phyloP scores from a whole-genome alignment of 495 filamentous ascomycete genomes.

The Penicillium pancosmium region DNA sequence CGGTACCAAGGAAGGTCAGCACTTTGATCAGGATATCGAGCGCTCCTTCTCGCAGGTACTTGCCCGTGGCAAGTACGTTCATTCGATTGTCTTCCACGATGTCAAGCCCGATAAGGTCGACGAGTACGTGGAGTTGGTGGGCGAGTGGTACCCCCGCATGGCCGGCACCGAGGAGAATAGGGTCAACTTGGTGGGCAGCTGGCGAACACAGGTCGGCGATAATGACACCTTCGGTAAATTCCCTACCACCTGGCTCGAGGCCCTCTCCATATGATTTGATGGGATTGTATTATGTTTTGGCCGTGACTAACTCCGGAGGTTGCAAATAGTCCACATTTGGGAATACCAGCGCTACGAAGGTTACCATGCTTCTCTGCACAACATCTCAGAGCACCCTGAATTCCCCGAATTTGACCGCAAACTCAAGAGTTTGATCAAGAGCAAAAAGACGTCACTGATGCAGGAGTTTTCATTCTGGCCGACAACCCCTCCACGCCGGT shows the following conservation, averaged over 20 bases:
- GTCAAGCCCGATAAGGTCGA: slow-evolving; percentile 95
- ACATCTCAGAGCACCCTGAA: slow-evolving; percentile 75
- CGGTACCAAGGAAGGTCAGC: slow-evolving; percentile 89
- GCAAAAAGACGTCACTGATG: slow-evolving; percentile 90
- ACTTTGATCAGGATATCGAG: slow-evolving; percentile 93
- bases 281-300: no score
- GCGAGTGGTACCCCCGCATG: slow-evolving; percentile 88
- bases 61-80: slow-evolving; percentile 96
- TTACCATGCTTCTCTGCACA: slow-evolving; percentile 89
- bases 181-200: slow-evolving; percentile 95
- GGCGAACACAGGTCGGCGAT: slow-evolving; percentile 97
- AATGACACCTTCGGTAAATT: slow-evolving; percentile 90
- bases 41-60: slow-evolving; percentile 91
- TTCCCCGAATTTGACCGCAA: slow-evolving; percentile 80
- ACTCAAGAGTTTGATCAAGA: slow-evolving; percentile 76
- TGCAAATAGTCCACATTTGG: slow-evolving; percentile 84
- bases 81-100: slow-evolving; percentile 95
- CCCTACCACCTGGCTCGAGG: background rate
- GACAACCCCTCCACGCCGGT: slow-evolving; percentile 82
- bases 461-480: slow-evolving; percentile 99
- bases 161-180: slow-evolving; percentile 80
- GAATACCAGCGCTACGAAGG: slow-evolving; percentile 97
- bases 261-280: background rate
- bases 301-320: background rate
- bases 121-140: slow-evolving; percentile 91